Evolutionary conservation across 495 filamentous ascomycete species (phyloP).

Genomic region (Elaphomyces granulatus): DNA sequence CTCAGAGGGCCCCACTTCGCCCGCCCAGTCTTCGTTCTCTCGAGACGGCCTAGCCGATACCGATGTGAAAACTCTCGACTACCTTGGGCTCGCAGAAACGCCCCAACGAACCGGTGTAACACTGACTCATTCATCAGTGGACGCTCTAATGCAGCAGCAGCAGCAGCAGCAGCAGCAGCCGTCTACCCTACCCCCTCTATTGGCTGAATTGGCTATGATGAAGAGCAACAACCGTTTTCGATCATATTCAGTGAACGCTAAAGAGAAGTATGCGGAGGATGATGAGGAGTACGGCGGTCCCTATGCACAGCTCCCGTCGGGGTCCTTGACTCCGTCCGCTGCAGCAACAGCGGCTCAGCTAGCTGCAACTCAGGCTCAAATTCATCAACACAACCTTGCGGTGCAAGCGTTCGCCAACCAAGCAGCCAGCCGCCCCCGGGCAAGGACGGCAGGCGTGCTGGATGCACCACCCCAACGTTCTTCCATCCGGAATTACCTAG

Average conservation of each 20-base stretch:
- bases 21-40: constrained; percentile 78
- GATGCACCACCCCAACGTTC: constrained; percentile 66
- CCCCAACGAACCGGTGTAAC: constrained; percentile 66
- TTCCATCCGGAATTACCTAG: constrained; percentile 61
- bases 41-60: constrained; percentile 73
- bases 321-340: constrained; percentile 57
- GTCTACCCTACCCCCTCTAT: constrained; percentile 46
- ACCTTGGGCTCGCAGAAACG: constrained; percentile 87
- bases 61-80: constrained; percentile 90
- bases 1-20: constrained; percentile 84
- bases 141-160: constrained; percentile 34
- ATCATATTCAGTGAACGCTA: constrained; percentile 96
- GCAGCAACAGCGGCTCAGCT: constrained; percentile 52
- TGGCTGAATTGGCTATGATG: constrained; percentile 65
- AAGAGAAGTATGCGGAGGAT: constrained; percentile 90
- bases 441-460: constrained; percentile 77
- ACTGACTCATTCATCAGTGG: constrained; percentile 42
- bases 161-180: constrained; percentile 44
- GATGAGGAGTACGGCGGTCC: constrained; percentile 61
- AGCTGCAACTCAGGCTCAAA: constrained; percentile 77
- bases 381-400: constrained; percentile 83
- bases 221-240: constrained; percentile 78
- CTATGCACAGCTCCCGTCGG: constrained; percentile 47
- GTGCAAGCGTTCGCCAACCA: constrained; percentile 83
- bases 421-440: constrained; percentile 70